Evolutionary conservation across 192 early-diverging fungal genomes (phyloP), one percentile per base, ranked within the genome.

Genomic region (Coemansia sp.): DNA sequence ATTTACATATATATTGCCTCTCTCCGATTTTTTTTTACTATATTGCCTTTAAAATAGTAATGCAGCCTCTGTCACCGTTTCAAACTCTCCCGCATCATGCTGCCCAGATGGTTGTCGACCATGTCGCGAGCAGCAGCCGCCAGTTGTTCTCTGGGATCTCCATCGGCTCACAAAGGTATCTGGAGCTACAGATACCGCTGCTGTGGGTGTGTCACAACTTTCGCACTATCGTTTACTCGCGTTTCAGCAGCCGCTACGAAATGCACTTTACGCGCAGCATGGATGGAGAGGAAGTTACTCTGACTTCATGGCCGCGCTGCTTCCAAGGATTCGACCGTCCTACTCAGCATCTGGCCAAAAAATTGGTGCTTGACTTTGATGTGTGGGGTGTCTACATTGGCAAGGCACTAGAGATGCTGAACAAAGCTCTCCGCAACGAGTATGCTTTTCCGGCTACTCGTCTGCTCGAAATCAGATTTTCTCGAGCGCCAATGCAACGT

Each of bases 371-470:
- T 25, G 19, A 23, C 2, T 9, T 50, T 25, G 48, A 50, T 25
- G 19, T 25, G 7, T 50, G 48, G 48, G 48, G 48, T 25, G 21
- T 50, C 48, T 50, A 50, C 8, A 50, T 50, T 7, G 48, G 48
- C 19, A 23, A 50, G 48, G 48, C 48, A 23, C 21, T 50, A 19
- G 48, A 50, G 48, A 50, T 50, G 48, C 48, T 50, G 48, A 50
- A 50, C 21, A 50, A 19, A 7, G 48, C 48, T 23, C 21, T 50
- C 19, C 19, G 19, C 8, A 21, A 12, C 21, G 48, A 25, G 48
- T 11, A 19, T 50, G 3, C 48, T 19, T 50, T 50, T 50, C 48
- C 48, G 8, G 48, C 21, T 19, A 19, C 19, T 50, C 48, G 10
- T 6, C n/a, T 23, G 10, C 48, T 50, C 10, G 10, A 23, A 21